Percentiles rank a stretch among this genome's conserved stretches.
Conservation (phyloP, 352 stramenopile genomes). For the Globisporangium rhizosaccharum region DNA sequence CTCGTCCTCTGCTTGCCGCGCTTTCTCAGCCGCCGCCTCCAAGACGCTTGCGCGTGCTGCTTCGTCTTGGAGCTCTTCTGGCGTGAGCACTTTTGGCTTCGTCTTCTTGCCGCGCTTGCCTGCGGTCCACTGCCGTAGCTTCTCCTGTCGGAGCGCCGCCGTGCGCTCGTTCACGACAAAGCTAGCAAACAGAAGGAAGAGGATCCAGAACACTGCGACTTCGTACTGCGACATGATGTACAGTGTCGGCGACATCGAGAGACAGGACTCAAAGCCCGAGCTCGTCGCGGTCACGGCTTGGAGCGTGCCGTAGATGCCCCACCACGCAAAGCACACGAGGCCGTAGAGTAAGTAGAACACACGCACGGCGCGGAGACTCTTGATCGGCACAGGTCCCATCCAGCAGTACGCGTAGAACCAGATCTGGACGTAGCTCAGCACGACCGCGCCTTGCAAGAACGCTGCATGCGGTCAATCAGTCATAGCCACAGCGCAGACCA, state of each 20-base stretch:
- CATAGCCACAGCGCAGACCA: neutral
- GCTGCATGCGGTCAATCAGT: constrained; percentile 25
- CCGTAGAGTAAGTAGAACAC: constrained; percentile 65
- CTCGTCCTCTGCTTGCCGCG: constrained; percentile 32
- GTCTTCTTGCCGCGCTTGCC: constrained; percentile 17
- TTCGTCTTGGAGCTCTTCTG: constrained; percentile 21
- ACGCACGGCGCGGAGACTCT: constrained; percentile 43
- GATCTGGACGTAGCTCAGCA: constrained; percentile 58
- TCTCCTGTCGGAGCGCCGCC: constrained; percentile 27
- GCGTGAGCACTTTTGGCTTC: constrained; percentile 20
- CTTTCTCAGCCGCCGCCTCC: constrained; percentile 27
- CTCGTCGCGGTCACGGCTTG: constrained; percentile 50
- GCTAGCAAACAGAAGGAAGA: constrained; percentile 34
- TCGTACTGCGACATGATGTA: constrained; percentile 73
- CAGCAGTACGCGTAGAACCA: constrained; percentile 71
- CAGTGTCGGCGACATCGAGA: constrained; percentile 57
- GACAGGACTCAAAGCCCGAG: constrained; percentile 60
- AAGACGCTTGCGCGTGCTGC: constrained; percentile 27
- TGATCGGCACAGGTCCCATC: constrained; percentile 57
- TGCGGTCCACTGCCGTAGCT: constrained; percentile 23
- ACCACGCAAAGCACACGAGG: constrained; percentile 54
- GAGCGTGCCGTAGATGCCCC: constrained; percentile 57
- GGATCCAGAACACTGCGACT: constrained; percentile 58
- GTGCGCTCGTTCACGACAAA: constrained; percentile 58
- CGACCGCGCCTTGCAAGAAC: constrained; percentile 60